Evolutionary conservation across 495 filamentous ascomycete genomes (phyloP), one percentile per base, ranked within the genome.

Genomic region (Bathelium albidoporum): DNA sequence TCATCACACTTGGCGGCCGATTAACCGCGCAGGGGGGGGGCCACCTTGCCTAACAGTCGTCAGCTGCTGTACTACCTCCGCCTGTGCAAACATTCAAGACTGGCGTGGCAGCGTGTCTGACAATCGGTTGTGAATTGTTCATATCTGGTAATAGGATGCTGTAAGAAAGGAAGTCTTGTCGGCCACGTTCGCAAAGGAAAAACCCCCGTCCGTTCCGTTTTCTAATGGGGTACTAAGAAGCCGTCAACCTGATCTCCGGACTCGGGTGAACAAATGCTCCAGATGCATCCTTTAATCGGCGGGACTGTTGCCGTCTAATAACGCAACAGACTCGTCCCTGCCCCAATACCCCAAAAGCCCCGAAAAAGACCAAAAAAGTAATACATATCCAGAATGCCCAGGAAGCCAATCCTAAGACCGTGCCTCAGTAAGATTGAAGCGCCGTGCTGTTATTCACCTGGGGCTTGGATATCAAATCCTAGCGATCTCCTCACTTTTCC

Each of bases 401-500:
- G 20, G 49, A 29, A 55, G 20, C 49, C 49, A 55, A 55, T 26
- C 20, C 24, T 16, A 9, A 55, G 24, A 29, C 49, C 49, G 49
- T 55, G 49, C 49, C 20, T 55, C 24, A 26, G 22, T 49, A 49
- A 39, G 14, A 39, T 5, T 29, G 49, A 55, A 20, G 20, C 49
- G 49, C 49, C 49, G 49, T 55, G 24, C 22, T 55, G 49, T 29
- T 55, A 55, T 55, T 16, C 49, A 55, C 49, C 49, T 20, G 49
- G 22, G 9, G 44, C n/a, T 55, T 29, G 49, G 49, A 55, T 55
- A 26, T 55, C 49, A 29, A 55, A 55, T 29, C 49, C 49, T 26
- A 5, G 49, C 49, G 22, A 55, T 55, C 22, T 55, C 49, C 49
- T 55, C 49, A 55, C 49, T 55, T 55, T 55, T 55, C 49, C 49